phyloP scores from a whole-genome alignment of 2,329 filamentous ascomycete species.

The Aspergillus sp. region DNA sequence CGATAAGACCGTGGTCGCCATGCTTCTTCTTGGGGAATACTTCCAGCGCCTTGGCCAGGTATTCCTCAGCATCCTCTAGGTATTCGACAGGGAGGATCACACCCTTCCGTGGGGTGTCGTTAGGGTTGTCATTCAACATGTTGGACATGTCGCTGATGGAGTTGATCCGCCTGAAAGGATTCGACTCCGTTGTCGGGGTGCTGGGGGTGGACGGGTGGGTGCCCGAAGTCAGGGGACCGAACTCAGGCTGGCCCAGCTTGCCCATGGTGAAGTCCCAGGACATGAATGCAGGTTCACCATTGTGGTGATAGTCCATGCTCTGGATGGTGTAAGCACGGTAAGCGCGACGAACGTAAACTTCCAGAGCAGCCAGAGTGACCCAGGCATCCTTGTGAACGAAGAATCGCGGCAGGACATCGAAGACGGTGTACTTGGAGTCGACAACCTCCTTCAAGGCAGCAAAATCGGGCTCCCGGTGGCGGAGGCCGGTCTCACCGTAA shows the following conservation, averaged over 20 bases:
- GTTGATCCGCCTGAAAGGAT: slow-evolving; percentile 76
- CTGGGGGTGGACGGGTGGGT: slow-evolving; percentile 81
- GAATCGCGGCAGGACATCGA: slow-evolving; percentile 92
- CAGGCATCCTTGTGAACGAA: slow-evolving; percentile 92
- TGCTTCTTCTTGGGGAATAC: slow-evolving; percentile 67
- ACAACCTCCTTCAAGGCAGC: slow-evolving; percentile 96
- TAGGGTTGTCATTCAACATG: slow-evolving; percentile 64
- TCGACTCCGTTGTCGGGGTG: slow-evolving; percentile 63
- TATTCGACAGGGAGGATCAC: slow-evolving; percentile 92
- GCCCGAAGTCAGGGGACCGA: slow-evolving; percentile 68
- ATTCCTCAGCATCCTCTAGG: slow-evolving; percentile 89
- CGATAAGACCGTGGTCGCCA: slow-evolving; percentile 60
- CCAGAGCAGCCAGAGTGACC: slow-evolving; percentile 89
- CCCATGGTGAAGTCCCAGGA: slow-evolving; percentile 96
- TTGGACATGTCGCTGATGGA: slow-evolving; percentile 98
- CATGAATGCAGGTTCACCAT: slow-evolving; percentile 68
- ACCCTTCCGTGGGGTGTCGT: slow-evolving; percentile 84
- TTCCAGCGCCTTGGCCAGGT: slow-evolving; percentile 79
- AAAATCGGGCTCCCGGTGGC: slow-evolving; percentile 87
- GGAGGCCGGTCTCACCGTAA: slow-evolving; percentile 95
- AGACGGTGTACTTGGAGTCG: slow-evolving; percentile 97
- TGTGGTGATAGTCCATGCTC: slow-evolving; percentile 81
- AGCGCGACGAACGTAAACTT: slow-evolving; percentile 93
- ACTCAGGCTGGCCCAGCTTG: slow-evolving; percentile 90
- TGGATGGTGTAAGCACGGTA: slow-evolving; percentile 95